These are phyloP conservation scores for Cystobasidium pallidum DNA, from an alignment of 1,284 basidiomycete species.

Conservation along the genomic window DNA sequence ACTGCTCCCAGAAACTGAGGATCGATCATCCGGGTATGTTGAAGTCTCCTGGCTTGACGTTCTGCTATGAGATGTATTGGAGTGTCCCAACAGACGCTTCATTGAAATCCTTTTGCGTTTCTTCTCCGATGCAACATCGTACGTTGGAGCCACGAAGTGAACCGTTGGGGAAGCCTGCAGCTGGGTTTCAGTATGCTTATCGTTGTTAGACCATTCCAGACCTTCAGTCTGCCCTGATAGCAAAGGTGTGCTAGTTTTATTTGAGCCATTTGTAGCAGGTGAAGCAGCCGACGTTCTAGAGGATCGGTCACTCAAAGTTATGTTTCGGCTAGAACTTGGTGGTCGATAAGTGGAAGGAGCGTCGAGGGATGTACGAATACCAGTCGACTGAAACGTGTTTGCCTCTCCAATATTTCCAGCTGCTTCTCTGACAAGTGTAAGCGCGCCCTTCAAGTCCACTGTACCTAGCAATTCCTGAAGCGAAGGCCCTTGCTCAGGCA, in stretches of 20 bases:
- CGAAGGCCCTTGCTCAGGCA: slow-evolving; percentile 9
- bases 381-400: neutral
- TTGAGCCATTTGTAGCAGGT: neutral
- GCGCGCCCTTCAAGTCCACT: slow-evolving; percentile 29
- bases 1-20: neutral
- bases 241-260: slow-evolving; percentile 1
- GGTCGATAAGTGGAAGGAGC: slow-evolving; percentile 5
- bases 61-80: neutral
- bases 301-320: neutral
- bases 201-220: neutral
- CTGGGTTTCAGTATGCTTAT: neutral
- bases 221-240: neutral
- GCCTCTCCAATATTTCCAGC: neutral
- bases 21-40: neutral
- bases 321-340: neutral
- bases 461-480: slow-evolving; percentile 39
- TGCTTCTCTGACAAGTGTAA: slow-evolving; percentile 26
- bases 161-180: neutral
- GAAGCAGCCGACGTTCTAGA: neutral
- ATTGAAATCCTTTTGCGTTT: slow-evolving; percentile 22
- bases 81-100: neutral
- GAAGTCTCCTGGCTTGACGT: slow-evolving; percentile 3
- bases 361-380: neutral
- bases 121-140: neutral
- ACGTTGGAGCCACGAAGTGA: neutral